Evolutionary conservation across 768 basidiomycete genomes (phyloP).

Genomic region (Hydnomerulius pinastri): DNA sequence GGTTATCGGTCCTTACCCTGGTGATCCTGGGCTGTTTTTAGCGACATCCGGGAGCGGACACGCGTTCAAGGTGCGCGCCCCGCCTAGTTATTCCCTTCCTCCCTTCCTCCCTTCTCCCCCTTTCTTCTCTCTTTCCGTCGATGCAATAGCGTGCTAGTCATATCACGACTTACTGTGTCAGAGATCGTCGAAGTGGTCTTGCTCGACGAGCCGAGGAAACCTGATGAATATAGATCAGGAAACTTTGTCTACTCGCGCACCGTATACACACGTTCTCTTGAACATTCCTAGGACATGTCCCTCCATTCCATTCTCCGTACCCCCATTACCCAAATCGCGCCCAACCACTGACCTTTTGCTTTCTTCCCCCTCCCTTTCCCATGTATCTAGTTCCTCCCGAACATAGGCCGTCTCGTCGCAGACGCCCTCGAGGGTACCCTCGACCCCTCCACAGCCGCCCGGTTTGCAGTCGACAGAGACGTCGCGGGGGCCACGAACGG

Average conservation of each 20-base stretch:
- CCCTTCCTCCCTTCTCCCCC: constrained; percentile 5
- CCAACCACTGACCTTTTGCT: background rate
- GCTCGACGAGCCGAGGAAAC: too few species aligned
- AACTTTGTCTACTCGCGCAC: too few species aligned
- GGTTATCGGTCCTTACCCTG: constrained; percentile 78
- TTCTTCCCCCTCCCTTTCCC: background rate
- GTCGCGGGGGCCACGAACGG: constrained; percentile 19
- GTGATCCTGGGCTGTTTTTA: constrained; percentile 61
- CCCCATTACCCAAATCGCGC: too few species aligned
- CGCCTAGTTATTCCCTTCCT: constrained; percentile 2
- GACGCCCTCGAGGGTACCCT: constrained; percentile 70
- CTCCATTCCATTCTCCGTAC: too few species aligned
- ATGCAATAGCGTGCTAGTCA: too few species aligned
- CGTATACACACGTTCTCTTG: too few species aligned
- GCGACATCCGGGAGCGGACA: constrained; percentile 91
- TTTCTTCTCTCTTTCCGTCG: background rate
- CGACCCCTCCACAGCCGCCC: constrained; percentile 47
- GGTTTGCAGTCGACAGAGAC: constrained; percentile 66
- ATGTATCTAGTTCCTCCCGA: constrained; percentile 76
- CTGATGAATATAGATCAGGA: too few species aligned
- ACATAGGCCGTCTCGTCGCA: constrained; percentile 75
- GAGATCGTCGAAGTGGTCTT: too few species aligned
- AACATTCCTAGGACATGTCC: too few species aligned
- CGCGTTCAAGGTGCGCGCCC: constrained; percentile 68
- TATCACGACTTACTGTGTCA: too few species aligned